Evolutionary conservation across 139 green algal species (phyloP).

Genomic region (Microglena sp.): DNA sequence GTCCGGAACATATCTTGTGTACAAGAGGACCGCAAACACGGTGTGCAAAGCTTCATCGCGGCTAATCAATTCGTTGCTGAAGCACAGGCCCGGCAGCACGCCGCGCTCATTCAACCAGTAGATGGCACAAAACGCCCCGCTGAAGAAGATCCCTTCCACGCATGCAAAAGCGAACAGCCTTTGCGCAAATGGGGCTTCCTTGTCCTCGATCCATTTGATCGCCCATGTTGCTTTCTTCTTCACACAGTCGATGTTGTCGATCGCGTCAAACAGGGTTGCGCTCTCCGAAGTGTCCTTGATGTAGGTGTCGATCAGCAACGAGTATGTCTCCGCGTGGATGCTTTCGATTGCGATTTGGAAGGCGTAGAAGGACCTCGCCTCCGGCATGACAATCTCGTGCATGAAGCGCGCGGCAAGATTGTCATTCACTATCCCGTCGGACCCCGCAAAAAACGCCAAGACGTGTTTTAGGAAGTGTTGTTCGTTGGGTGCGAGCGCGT

Average conservation of each 20-base stretch:
- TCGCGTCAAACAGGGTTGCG: constrained; percentile 76
- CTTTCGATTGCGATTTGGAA: constrained; percentile 99
- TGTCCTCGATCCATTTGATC: constrained; percentile 75
- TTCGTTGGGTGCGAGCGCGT: constrained; percentile 79
- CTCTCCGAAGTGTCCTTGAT: constrained; percentile 75
- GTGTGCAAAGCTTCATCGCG: constrained; percentile 91
- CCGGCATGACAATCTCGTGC: constrained; percentile 26
- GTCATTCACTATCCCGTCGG: constrained; percentile 94
- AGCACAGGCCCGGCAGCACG: constrained; percentile 91
- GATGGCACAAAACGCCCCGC: constrained; percentile 87
- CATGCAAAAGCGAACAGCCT: constrained; percentile 79
- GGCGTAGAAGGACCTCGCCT: constrained; percentile 95
- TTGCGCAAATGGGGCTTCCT: constrained; percentile 11
- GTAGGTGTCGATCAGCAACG: constrained; percentile 89
- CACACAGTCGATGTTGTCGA: constrained; percentile 82
- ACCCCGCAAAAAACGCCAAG: constrained; percentile 93
- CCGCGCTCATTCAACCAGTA: constrained; percentile 94
- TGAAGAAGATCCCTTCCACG: constrained; percentile 98
- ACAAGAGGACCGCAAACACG: constrained; percentile 63
- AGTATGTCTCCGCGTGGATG: constrained; percentile 99
- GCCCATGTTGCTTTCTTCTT: constrained; percentile 90
- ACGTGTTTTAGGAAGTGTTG: constrained; percentile 90
- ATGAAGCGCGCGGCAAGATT: constrained; percentile 92
- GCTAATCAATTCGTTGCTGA: constrained; percentile 94
- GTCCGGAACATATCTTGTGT: too few relatives aligned